Evolutionary conservation across 495 filamentous ascomycete species (phyloP).

Genomic region (Penicillium bovifimosum): DNA sequence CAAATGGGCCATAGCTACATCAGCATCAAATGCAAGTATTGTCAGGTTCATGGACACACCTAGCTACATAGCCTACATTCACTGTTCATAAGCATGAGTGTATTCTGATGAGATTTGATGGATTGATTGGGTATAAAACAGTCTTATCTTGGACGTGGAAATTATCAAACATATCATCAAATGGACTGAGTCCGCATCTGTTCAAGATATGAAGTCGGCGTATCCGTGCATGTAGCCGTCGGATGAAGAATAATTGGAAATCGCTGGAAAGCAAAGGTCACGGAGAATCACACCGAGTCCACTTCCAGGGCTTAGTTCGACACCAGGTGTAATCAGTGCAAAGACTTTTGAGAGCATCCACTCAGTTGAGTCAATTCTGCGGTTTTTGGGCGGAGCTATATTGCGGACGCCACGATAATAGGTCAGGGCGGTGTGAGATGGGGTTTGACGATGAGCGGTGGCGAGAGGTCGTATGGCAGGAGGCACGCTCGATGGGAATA

Average conservation of each 20-base stretch:
- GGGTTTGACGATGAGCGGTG: not conserved
- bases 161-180: slow-evolving; percentile 3
- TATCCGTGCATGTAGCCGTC: not conserved
- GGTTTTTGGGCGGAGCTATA: not conserved
- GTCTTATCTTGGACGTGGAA: slow-evolving; percentile 7
- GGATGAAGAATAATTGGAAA: not conserved
- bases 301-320: not conserved
- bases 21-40: not conserved
- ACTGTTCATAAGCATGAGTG: not conserved
- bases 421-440: not conserved
- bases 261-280: not conserved
- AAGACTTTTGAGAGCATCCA: not conserved
- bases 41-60: not conserved
- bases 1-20: not conserved
- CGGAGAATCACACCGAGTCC: not conserved
- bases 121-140: slow-evolving; percentile 25
- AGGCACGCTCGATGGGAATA: not conserved
- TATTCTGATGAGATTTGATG: slow-evolving; percentile 1
- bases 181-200: not conserved
- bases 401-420: not conserved
- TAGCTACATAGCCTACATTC: not conserved
- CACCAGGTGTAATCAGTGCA: not conserved
- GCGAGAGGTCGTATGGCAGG: not conserved
- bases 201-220: slow-evolving; percentile 5
- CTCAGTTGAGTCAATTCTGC: not conserved